A percentile compares a stretch with the other conserved stretches of the same genome.
Evolutionary conservation across 257 asterid species (phyloP).

Genomic region (Scutellaria minor): DNA sequence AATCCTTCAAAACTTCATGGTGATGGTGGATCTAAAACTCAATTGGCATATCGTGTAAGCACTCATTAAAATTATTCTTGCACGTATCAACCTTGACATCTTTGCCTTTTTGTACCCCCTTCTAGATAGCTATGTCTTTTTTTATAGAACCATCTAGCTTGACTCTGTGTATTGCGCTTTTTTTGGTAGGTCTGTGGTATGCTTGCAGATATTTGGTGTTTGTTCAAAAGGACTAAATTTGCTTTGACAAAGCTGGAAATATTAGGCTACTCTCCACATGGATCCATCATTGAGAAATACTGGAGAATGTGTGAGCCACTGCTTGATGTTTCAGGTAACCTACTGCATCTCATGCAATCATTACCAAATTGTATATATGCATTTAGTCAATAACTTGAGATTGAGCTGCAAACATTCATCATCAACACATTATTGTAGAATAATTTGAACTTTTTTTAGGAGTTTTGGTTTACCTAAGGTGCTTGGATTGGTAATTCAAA

Average conservation of each 20-base stretch:
- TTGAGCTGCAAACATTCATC: slow-evolving; percentile 18
- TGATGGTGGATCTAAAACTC: slow-evolving; percentile 56
- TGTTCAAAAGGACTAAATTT: slow-evolving; percentile 72
- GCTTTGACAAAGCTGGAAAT: slow-evolving; percentile 69
- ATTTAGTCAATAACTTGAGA: slow-evolving; percentile 29
- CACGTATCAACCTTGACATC: slow-evolving; percentile 2
- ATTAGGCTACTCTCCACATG: slow-evolving; percentile 72
- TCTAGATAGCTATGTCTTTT: not conserved
- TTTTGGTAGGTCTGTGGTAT: slow-evolving; percentile 70
- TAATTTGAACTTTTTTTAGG: slow-evolving; percentile 20
- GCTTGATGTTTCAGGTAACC: slow-evolving; percentile 72
- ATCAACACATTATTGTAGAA: not conserved
- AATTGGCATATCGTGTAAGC: slow-evolving; percentile 81
- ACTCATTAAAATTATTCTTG: slow-evolving; percentile 28
- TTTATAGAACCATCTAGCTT: slow-evolving; percentile 20
- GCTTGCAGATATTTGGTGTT: slow-evolving; percentile 84
- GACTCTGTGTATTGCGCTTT: slow-evolving; percentile 27
- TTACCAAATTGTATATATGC: slow-evolving; percentile 14
- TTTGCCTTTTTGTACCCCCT: slow-evolving; percentile 1
- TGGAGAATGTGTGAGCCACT: slow-evolving; percentile 86
- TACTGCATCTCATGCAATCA: slow-evolving; percentile 33
- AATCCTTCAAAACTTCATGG: slow-evolving; percentile 45
- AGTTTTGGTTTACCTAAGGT: not conserved
- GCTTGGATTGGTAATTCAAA: too few species aligned
- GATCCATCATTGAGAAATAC: slow-evolving; percentile 61